Conservation (phyloP, 2,329 filamentous ascomycete genomes). For the Botrytis fragariae region DNA sequence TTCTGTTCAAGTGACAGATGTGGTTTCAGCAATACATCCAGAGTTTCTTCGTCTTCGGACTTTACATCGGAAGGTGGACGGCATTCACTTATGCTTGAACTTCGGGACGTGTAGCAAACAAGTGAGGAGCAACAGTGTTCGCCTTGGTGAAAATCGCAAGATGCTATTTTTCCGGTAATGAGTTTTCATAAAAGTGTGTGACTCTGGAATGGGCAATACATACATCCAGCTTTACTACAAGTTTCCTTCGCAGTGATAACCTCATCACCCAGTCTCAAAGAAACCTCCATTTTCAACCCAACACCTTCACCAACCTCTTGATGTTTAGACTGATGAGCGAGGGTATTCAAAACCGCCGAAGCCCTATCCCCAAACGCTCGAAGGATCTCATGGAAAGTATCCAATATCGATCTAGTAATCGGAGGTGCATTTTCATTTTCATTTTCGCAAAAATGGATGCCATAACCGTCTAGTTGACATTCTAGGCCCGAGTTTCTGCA, state of each 20-base stretch:
- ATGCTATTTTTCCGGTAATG: not conserved
- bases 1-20: not conserved
- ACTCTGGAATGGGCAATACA: not conserved
- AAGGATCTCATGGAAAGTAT: not conserved
- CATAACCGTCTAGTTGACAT: not conserved
- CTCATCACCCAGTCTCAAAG: not conserved
- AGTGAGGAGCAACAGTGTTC: slow-evolving; percentile 2
- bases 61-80: not conserved
- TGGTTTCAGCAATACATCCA: not conserved
- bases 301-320: too few relatives aligned
- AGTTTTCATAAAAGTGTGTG: not conserved
- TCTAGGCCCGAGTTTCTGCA: not conserved
- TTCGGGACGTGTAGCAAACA: not conserved
- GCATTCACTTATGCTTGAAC: not conserved
- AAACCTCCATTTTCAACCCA: not conserved
- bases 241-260: too few relatives aligned
- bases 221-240: not conserved
- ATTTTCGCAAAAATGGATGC: not conserved
- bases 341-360: too few relatives aligned
- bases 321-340: not conserved
- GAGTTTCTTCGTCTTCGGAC: not conserved
- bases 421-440: not conserved
- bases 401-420: not conserved
- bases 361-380: not conserved
- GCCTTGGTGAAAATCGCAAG: not conserved